phyloP scores from a whole-genome alignment of 805 yeast species.

The Ogataea salicorniae region DNA sequence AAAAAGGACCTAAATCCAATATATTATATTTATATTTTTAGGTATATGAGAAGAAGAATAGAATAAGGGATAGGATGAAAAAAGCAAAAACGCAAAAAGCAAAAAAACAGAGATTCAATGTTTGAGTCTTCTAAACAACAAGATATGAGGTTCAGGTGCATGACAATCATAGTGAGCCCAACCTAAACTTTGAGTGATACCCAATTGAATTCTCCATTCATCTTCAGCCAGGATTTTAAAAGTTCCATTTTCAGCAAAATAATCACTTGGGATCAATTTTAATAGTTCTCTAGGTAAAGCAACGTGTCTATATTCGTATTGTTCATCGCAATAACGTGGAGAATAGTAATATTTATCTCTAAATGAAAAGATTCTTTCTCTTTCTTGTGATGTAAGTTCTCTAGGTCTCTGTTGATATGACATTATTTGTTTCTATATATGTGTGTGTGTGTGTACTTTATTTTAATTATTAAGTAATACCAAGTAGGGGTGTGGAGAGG shows the following conservation, averaged over 20 bases:
- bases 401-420: slow-evolving; percentile 46
- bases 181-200: slow-evolving; percentile 94
- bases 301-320: slow-evolving; percentile 92
- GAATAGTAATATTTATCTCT: slow-evolving; percentile 94
- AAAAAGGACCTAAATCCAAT: no score
- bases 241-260: slow-evolving; percentile 92
- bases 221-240: slow-evolving; percentile 86
- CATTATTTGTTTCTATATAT: slow-evolving; percentile 19
- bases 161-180: slow-evolving; percentile 99
- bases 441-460: not conserved
- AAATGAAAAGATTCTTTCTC: slow-evolving; percentile 83
- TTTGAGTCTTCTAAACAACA: slow-evolving; percentile 71
- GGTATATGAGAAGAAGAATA: not conserved
- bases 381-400: slow-evolving; percentile 73
- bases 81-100: not conserved
- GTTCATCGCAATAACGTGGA: slow-evolving; percentile 87
- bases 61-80: no score
- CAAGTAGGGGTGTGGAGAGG: no score
- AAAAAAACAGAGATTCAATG: slow-evolving; percentile 12
- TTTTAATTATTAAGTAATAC: no score
- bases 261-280: slow-evolving; percentile 89
- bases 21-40: no score
- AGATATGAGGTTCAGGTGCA: slow-evolving; percentile 97
- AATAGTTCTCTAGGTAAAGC: slow-evolving; percentile 95
- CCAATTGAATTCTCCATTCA: slow-evolving; percentile 93